These are phyloP conservation scores for Metschnikowia kofuensis DNA, from an alignment of 805 yeast genomes.

Conservation along the genomic window DNA sequence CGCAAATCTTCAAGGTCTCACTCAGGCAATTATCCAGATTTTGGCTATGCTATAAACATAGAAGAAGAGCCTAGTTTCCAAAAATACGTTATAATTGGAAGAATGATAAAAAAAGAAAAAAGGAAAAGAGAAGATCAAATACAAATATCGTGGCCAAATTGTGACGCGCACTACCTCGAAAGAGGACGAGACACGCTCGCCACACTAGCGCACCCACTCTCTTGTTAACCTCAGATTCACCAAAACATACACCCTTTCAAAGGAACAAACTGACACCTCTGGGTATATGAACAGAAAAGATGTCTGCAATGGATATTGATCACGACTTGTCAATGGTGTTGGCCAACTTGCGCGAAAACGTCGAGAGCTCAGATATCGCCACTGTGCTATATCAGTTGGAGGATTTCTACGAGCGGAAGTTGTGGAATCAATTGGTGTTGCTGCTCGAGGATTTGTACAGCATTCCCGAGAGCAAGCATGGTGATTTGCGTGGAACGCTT, in stretches of 20 bases:
- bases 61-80: no score
- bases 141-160: background rate
- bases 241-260: background rate
- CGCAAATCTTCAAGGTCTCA: no score
- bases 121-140: no score
- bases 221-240: background rate
- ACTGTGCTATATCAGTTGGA: slow-evolving; percentile 68
- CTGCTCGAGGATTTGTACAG: slow-evolving; percentile 60
- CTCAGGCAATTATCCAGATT: no score
- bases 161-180: slow-evolving; percentile 1
- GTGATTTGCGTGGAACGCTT: slow-evolving; percentile 54
- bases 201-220: background rate
- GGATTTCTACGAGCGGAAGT: slow-evolving; percentile 80
- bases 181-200: slow-evolving; percentile 1
- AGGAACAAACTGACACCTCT: background rate
- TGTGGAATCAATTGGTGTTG: slow-evolving; percentile 92
- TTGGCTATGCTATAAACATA: no score
- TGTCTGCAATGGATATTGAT: slow-evolving; percentile 39
- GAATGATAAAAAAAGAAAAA: no score
- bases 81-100: no score
- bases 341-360: slow-evolving; percentile 61
- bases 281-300: background rate
- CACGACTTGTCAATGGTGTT: slow-evolving; percentile 45
- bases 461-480: slow-evolving; percentile 45
- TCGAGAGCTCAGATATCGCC: slow-evolving; percentile 58